Evolutionary conservation across 163 green algal species (phyloP).

Genomic region (Scenedesmus sp.): DNA sequence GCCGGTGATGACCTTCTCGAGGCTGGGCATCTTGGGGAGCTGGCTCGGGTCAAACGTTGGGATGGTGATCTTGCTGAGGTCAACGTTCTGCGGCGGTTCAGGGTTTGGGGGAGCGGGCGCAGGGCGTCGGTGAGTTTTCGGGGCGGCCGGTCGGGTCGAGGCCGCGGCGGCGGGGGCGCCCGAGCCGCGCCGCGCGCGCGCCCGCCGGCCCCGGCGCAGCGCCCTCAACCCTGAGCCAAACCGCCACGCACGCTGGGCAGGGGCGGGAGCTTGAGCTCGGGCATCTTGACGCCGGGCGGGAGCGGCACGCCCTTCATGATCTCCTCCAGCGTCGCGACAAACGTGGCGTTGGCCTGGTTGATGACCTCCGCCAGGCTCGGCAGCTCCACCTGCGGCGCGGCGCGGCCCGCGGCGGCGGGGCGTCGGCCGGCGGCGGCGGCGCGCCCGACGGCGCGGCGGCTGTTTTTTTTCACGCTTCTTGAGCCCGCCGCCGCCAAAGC

Average conservation of each 20-base stretch:
- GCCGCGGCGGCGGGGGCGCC: too few relatives aligned
- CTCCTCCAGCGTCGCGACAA: constrained; percentile 9
- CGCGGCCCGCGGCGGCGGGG: too few relatives aligned
- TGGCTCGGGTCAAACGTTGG: constrained; percentile 12
- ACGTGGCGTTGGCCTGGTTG: constrained; percentile 37
- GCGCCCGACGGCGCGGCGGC: too few relatives aligned
- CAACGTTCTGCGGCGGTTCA: constrained; percentile 2
- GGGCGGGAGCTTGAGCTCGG: constrained; percentile 24
- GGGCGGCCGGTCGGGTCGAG: too few relatives aligned
- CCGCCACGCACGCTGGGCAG: constrained; percentile 14
- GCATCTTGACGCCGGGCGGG: constrained; percentile 36
- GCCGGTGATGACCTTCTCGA: constrained; percentile 7
- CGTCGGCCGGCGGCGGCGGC: too few relatives aligned
- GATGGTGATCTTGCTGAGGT: constrained; percentile 12
- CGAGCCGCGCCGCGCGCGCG: too few relatives aligned
- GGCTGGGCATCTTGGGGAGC: neutral
- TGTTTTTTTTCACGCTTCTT: too few relatives aligned
- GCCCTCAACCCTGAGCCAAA: too few relatives aligned
- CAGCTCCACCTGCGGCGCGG: constrained; percentile 17
- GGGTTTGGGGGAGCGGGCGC: too few relatives aligned
- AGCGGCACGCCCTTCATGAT: constrained; percentile 14
- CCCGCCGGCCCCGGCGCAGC: too few relatives aligned
- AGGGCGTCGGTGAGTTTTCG: too few relatives aligned
- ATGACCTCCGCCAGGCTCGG: constrained; percentile 17
- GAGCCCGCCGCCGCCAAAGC: too few relatives aligned